Conservation (phyloP, 495 filamentous ascomycete genomes). For the Penicillium nucicola region DNA sequence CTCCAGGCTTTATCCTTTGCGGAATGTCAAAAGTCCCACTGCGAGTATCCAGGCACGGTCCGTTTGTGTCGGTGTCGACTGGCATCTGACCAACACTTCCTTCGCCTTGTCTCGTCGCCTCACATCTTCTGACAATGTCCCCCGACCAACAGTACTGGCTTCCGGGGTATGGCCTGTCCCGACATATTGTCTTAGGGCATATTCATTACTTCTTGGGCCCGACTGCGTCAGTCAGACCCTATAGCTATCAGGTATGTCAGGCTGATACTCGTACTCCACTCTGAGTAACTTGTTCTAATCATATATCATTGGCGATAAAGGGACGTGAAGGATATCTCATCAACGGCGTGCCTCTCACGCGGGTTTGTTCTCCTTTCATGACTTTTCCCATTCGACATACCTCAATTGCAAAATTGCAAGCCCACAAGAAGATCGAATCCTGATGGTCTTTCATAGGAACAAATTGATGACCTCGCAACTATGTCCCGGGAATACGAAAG, state of each 20-base stretch:
- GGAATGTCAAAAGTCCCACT: conserved; percentile 7
- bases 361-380: conserved; percentile 33
- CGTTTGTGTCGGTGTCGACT: conserved; percentile 6
- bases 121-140: conserved; percentile 23
- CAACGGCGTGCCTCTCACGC: conserved; percentile 47
- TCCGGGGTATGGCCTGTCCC: conserved; percentile 51
- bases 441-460: conserved; percentile 31
- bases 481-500: conserved; percentile 53
- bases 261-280: conserved; percentile 1
- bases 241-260: conserved; percentile 46
- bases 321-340: conserved; percentile 55
- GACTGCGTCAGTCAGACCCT: conserved; percentile 47
- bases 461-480: conserved; percentile 51
- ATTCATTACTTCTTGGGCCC: conserved; percentile 54
- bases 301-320: conserved; percentile 23
- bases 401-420: neutral
- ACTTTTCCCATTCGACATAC: too few relatives aligned
- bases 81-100: conserved; percentile 1
- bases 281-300: conserved; percentile 21
- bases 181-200: conserved; percentile 51
- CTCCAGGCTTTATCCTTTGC: conserved; percentile 3
- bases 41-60: conserved; percentile 3
- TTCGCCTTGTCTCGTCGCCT: conserved; percentile 2
- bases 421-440: neutral
- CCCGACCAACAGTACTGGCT: conserved; percentile 49